Evolutionary conservation across 495 filamentous ascomycete species (phyloP).

Genomic region (Podospora fimiseda): DNA sequence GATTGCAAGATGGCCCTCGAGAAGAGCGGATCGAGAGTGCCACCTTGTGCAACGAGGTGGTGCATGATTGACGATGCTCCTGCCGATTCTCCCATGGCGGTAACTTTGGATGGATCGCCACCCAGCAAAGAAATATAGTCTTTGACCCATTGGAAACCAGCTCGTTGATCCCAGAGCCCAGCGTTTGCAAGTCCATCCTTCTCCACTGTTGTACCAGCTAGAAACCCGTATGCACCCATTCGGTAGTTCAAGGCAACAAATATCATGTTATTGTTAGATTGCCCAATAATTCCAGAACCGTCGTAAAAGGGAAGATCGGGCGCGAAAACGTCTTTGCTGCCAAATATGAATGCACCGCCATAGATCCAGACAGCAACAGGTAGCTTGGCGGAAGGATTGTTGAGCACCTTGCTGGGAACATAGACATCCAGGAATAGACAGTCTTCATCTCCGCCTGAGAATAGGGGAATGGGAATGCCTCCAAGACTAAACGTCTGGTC

Average conservation of each 20-base stretch:
- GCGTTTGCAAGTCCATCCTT: constrained; percentile 18
- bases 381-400: neutral
- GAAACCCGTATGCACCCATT: constrained; percentile 23
- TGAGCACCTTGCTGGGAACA: neutral
- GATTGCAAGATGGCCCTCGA: constrained; percentile 40
- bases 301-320: constrained; percentile 1
- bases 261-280: constrained; percentile 24
- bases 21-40: constrained; percentile 43
- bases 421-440: constrained; percentile 11
- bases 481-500: constrained; percentile 20
- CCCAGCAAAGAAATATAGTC: constrained; percentile 52
- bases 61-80: constrained; percentile 60
- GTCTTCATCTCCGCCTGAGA: constrained; percentile 27
- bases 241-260: constrained; percentile 29
- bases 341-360: constrained; percentile 33
- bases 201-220: constrained; percentile 2
- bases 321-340: constrained; percentile 14
- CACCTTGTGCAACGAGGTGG: constrained; percentile 56
- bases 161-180: constrained; percentile 27
- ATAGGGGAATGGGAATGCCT: constrained; percentile 31
- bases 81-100: constrained; percentile 63
- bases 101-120: constrained; percentile 56
- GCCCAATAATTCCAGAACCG: neutral
- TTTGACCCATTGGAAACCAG: constrained; percentile 29
- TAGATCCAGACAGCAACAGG: constrained; percentile 14